Evolutionary conservation across 2,329 filamentous ascomycete species (phyloP), one percentile per base, ranked within the genome.

Genomic region (Penicillium decumbens): DNA sequence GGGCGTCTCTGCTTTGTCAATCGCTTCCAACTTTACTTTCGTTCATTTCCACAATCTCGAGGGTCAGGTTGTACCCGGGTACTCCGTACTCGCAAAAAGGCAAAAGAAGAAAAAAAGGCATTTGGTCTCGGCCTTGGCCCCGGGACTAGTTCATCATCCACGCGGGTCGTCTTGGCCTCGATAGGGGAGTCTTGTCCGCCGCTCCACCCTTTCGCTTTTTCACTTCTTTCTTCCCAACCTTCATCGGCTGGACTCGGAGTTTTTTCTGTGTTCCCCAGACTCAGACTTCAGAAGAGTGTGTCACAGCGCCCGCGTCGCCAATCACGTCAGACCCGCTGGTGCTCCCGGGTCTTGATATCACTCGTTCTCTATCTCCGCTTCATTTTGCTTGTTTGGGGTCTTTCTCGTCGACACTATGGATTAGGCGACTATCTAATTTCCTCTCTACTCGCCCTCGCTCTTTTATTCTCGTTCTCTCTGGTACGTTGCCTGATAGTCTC

Each of bases 131-230:
- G 33, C 45, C 45, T 50, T 41, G 45, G 46, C 47, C 56, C 49
- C 49, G 35, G 47, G 49, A 45, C 47, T 50, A 46, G 8, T 57
- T 59, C 49, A 50, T 54, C 50, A 55, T 50, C 47, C 56, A 43
- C 57, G 57, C 58, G 53, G 52, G 46, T 56, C 41, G 56, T 52
- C 55, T 56, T 55, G 49, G 49, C 54, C 51, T 60, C 48, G 49
- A 55, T 61, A 55, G 58, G 54, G 58, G 55, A 46, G 42, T 47
- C 47, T 49, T 49, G 54, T 51, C 44, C 52, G 41, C 54, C 55
- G 46, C 41, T 58, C 43, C 54, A 54, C 54, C 43, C 29, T 45
- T 43, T 51, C 51, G 45, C 47, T 45, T 39, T 56, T 56, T 58
- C 49, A 38, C 28, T 54, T 52, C 50, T 33, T 29, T 41, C 30